Evolutionary conservation across 257 asterid species (phyloP).

Genomic region (Plantago ovata): DNA sequence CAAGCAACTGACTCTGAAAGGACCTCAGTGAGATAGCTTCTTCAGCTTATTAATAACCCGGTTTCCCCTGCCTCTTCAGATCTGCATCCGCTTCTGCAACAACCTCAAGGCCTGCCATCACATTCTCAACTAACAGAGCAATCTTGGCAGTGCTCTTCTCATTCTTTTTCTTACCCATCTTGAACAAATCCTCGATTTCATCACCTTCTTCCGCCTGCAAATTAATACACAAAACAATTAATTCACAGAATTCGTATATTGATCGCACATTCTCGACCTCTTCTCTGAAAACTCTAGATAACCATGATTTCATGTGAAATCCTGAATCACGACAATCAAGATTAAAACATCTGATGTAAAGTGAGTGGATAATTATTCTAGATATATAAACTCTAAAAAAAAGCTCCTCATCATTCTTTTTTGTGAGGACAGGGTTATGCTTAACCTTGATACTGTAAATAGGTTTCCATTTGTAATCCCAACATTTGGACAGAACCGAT

Average conservation of each 20-base stretch:
- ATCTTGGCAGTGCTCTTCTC: constrained; percentile 93
- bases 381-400: no score
- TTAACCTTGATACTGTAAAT: not conserved
- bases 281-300: no score
- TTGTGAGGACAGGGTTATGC: not conserved
- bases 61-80: constrained; percentile 74
- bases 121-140: constrained; percentile 75
- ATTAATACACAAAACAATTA: constrained; percentile 12
- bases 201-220: constrained; percentile 90
- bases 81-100: constrained; percentile 95
- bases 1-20: constrained; percentile 66
- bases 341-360: no score
- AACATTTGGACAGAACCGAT: not conserved
- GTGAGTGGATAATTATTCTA: no score
- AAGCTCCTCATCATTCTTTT: no score
- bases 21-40: constrained; percentile 82
- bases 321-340: no score
- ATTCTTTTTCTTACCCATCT: constrained; percentile 68
- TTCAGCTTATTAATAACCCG: constrained; percentile 82
- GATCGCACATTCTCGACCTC: not conserved
- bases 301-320: no score
- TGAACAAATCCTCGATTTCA: constrained; percentile 72
- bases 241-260: constrained; percentile 2
- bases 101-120: constrained; percentile 93
- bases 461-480: not conserved